A percentile compares a stretch with the other conserved stretches of the same genome.
Conservation (phyloP, 2,329 filamentous ascomycete genomes). For the Hypoxylon sp. region DNA sequence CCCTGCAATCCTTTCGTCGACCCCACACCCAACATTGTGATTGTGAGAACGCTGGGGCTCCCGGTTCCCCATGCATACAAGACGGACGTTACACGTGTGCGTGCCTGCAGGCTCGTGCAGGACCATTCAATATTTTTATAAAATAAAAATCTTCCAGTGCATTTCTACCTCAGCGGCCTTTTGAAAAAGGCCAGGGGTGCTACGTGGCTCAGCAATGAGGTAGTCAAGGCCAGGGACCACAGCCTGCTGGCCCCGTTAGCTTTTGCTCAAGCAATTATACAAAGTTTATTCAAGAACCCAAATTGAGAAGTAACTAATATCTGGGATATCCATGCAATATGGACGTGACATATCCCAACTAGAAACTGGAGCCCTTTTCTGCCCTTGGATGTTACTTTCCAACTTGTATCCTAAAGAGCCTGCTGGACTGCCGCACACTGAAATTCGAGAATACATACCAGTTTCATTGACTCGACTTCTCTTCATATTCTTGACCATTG, state of each 20-base stretch:
- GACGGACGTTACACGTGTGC: not conserved
- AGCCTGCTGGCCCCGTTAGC: not conserved
- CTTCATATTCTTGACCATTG: not conserved
- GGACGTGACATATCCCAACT: too few relatives aligned
- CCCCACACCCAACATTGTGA: not conserved
- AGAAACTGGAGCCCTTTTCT: not conserved
- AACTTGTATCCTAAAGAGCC: not conserved
- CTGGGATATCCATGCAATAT: too few relatives aligned
- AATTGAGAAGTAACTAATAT: not conserved
- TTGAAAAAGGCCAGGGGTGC: not conserved
- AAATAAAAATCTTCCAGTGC: not conserved
- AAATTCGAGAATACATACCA: slow-evolving; percentile 1
- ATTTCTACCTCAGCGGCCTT: not conserved
- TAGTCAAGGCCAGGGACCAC: not conserved
- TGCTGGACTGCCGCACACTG: not conserved
- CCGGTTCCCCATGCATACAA: not conserved
- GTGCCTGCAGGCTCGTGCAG: not conserved
- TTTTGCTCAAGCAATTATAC: not conserved
- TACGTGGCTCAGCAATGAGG: not conserved
- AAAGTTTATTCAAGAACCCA: slow-evolving; percentile 3
- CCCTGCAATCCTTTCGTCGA: not conserved
- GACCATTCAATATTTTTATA: not conserved
- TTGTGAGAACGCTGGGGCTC: not conserved
- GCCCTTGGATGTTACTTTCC: not conserved
- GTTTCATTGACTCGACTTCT: not conserved